These are phyloP conservation scores for Penicillium polonicum DNA, from an alignment of 2,329 filamentous ascomycete species.

Conservation along the genomic window DNA sequence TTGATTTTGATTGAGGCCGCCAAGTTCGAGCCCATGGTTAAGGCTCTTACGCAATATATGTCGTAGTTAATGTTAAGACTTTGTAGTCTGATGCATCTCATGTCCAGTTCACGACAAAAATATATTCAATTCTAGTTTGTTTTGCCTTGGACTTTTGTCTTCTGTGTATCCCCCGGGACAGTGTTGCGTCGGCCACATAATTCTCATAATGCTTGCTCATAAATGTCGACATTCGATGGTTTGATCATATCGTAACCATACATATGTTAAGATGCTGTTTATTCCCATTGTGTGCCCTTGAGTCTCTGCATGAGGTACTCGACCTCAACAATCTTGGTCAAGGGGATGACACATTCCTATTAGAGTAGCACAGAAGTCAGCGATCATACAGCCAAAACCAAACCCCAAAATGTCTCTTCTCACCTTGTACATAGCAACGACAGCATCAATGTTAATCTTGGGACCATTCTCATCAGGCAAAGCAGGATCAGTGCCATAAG, in stretches of 20 bases:
- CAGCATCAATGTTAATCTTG: constrained; percentile 91
- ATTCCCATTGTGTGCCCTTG: constrained; percentile 53
- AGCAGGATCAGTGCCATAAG: constrained; percentile 88
- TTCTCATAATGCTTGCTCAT: constrained; percentile 9
- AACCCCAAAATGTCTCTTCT: constrained; percentile 12
- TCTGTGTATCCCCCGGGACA: not conserved
- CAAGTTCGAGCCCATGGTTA: constrained; percentile 73
- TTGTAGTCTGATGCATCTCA: constrained; percentile 17
- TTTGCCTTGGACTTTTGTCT: constrained; percentile 1
- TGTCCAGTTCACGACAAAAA: constrained; percentile 22
- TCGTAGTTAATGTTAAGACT: constrained; percentile 14
- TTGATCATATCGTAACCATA: constrained; percentile 19
- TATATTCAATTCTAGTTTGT: constrained; percentile 10
- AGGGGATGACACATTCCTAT: constrained; percentile 77
- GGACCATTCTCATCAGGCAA: constrained; percentile 46
- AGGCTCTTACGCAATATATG: constrained; percentile 73
- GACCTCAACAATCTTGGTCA: constrained; percentile 98
- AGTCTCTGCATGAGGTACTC: constrained; percentile 97
- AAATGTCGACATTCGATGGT: constrained; percentile 12
- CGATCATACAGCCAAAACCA: not conserved
- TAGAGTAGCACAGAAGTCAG: constrained; percentile 4
- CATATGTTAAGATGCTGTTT: constrained; percentile 18
- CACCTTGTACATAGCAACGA: constrained; percentile 79
- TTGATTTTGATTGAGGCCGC: constrained; percentile 80
- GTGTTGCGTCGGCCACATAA: constrained; percentile 7